Base-by-base conservation (phyloP, 1,284 basidiomycete species). In the Exobasidium cylindrosporum region DNA sequence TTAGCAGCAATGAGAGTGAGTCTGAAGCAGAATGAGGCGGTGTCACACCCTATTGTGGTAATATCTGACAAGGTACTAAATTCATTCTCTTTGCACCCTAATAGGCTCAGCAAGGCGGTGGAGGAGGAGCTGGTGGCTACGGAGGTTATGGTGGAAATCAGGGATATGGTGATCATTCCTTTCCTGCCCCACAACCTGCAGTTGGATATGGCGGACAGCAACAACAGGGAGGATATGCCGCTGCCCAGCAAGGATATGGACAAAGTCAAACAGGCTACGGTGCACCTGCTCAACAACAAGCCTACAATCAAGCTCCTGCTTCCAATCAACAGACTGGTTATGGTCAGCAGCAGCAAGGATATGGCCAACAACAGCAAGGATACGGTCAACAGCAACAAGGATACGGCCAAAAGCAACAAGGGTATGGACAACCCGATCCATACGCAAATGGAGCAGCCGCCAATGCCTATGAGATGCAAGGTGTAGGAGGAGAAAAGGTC, bases 81-180 rank as follows among this genome's bases (percentile, higher is more conserved):
- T 54, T 26, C 13, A 26, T 14, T 40, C 7, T 55, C 7, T 2
- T 26, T 2, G 14, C 56, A 11, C 32, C 23, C 60, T 26, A 26
- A 43, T 55, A 63, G 62, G 54, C 60, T 31, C 58, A 64, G 46
- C 59, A 64, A 44, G 50, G 58, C 49, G 59, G 59, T n/a, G 62
- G 63, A 44, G 63, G 53, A 31, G 58, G 63, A 54, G 68, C 72
- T 4, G 72, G 71, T 57, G 67, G 62, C 17, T 60, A 67, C 35
- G 69, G 69, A 26, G 76, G 76, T 23, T 78, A 78, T 61, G 73
- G 73, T 21, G 72, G 74, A 43, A 77, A 79, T 72, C 76, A 77
- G 55, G 77, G 77, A 31, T 78, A 78, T 45, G 77, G 64, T n/a
- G 77, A 79, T 46, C 77, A 79, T 59, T 70, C 76, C 24, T 79